Base-by-base conservation (phyloP, 2,329 filamentous ascomycete species). In the Chalaropsis ovoidea region DNA sequence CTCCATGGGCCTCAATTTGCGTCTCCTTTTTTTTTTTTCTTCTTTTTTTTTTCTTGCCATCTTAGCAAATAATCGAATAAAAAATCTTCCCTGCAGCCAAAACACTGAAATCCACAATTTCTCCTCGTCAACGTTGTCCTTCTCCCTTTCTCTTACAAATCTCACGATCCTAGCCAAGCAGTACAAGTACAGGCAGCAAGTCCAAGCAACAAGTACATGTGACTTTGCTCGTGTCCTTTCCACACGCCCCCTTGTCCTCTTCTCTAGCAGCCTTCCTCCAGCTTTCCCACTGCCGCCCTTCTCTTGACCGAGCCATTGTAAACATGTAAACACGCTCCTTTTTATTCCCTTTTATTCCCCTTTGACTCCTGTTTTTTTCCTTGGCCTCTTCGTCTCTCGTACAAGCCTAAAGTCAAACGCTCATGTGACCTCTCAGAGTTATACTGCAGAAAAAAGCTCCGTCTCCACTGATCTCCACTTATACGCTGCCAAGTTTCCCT, bases 351-450 rank as follows among this genome's bases (percentile, higher is more conserved):
- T 39, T 39, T 39, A 39, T 39, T 39, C 35, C 35, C 35, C 8
- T 39, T 39, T 39, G 31, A 58, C 7, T 35, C 24, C 52, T 11
- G 8, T 17, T 27, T 73, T 70, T 69, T 68, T 71, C 19, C 70
- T 71, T 1, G 31, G 13, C 43, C 27, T 19, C 1, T 7, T 19
- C n/a, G 13, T 19, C 22, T 22, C 68, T 39, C 61, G 31, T 35
- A 17, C 24, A 58, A 27, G 27, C 35, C 35, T 5, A 39, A 11
- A 6, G 17, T 27, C 35, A 17, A 17, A 58, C 39, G 54, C 27
- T 60, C 67, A 31, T 49, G 65, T 63, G 49, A 47, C 35, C 39
- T 54, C 19, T 62, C 22, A 27, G 39, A 41, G n/a, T 43, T n/a
- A 17, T 22, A 41, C 17, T 56, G 10, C 19, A n/a, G 22, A 8